Percentiles rank a stretch among this genome's conserved stretches.
phyloP scores from a whole-genome alignment of 2,329 filamentous ascomycete genomes.

The Biscogniauxia sp. region DNA sequence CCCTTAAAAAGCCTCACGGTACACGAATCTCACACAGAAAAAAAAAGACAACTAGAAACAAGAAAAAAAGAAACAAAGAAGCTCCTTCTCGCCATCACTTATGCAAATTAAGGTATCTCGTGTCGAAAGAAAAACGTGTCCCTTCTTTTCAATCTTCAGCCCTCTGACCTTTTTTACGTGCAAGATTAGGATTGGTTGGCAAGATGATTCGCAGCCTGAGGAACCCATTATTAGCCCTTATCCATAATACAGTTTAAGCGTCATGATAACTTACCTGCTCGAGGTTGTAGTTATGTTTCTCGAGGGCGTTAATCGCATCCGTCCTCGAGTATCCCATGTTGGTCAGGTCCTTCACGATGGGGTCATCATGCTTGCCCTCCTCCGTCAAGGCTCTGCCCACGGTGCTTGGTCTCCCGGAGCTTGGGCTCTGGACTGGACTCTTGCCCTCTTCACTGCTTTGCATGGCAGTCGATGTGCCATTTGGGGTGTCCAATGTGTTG shows the following conservation, averaged over 20 bases:
- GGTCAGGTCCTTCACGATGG: conserved; percentile 84
- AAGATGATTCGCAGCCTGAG: conserved; percentile 54
- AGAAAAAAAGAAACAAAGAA: background rate
- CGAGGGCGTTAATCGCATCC: conserved; percentile 74
- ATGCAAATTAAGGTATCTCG: conserved; percentile 1
- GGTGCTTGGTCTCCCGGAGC: conserved; percentile 26
- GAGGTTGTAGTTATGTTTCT: conserved; percentile 95
- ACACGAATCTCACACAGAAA: background rate
- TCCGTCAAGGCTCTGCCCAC: conserved; percentile 67
- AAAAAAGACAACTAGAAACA: conserved; percentile 1
- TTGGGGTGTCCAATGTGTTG: conserved; percentile 66
- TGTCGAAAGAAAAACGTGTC: background rate
- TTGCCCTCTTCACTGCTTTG: conserved; percentile 22
- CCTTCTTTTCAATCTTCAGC: background rate
- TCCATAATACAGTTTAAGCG: conserved; percentile 13
- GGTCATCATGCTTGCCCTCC: conserved; percentile 81
- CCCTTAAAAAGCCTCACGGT: background rate
- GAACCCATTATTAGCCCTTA: conserved; percentile 7
- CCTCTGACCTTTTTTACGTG: conserved; percentile 1
- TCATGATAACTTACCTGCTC: conserved; percentile 67
- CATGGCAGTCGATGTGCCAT: conserved; percentile 30
- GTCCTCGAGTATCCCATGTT: conserved; percentile 81
- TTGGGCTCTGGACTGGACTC: conserved; percentile 25
- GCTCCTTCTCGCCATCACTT: background rate
- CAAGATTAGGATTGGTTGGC: conserved; percentile 49